Evolutionary conservation across 768 basidiomycete species (phyloP), one percentile per base, ranked within the genome.

Genomic region (Asterophora parasitica): DNA sequence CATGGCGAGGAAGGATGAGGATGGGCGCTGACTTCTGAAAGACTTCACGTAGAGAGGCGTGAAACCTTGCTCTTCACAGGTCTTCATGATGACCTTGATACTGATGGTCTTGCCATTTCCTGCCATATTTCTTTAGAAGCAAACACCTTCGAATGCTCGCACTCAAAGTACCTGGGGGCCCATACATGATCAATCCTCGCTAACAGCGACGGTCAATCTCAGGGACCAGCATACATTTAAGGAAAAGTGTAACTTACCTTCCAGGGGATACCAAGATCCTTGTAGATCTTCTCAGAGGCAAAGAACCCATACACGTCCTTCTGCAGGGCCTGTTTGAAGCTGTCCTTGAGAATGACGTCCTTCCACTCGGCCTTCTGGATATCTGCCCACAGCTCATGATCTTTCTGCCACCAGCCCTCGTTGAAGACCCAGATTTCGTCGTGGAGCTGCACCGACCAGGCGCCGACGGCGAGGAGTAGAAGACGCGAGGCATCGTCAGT

Each of bases 21-120:
- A 4, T 27, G 43, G 20, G 46, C 26, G 49, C 43, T 16, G 61
- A 85, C 87, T 76, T 51, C 77, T 72, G 70, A 92, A 88, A 6
- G 86, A 84, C 61, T 85, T 90, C 54, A 93, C 88, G 54, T 92
- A 92, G 17, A 94, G 75, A 2, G 85, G 82, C 8, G 74, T 70
- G 52, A 83, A 82, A 0, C 80, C 84, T 46, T 69, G 71, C 16
- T 76, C 81, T 34, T 75, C 72, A 49, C 83, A 83, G 1, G 75
- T 74, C 61, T 83, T 88, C 83, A 92, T 91, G 52, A 92, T 80
- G 7, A 79, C 82, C 62, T 89, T 91, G 57, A 93, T 66, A 46
- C 77, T 86, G 65, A 91, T 89, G 0, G 86, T 88, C 62, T 89
- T 90, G 6, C 90, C 90, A 53, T 92, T 91, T 6, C 89, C 88